Base-by-base conservation (phyloP, 1,284 basidiomycete genomes). In the Rhodotorula glutinis region DNA sequence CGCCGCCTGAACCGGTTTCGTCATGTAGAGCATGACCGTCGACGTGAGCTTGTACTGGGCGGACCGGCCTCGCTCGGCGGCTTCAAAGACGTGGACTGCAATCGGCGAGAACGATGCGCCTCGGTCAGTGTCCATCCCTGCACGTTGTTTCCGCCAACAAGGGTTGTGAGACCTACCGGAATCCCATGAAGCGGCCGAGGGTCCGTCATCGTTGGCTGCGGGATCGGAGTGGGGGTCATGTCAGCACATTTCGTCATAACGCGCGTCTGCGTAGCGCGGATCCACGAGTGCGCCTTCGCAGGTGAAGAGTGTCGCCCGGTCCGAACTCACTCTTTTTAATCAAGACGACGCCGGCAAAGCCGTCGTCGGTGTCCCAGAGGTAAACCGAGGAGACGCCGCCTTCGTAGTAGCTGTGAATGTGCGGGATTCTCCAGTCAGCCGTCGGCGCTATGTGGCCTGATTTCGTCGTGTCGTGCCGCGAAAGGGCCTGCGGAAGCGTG, bases 21-120 rank as follows among this genome's bases (percentile, higher is more conserved):
- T 87, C 56, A 98, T 85, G 69, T 93, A 89, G n/a, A 99, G 86
- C 91, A 98, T 97, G 70, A 98, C 86, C 3, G 96, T 98, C 49
- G 91, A 93, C 1, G 95, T 98, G 66, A 99, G 84, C 81, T 98
- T 98, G 82, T 98, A 98, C 77, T 91, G 91, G 4, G 95, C 92
- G 74, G 89, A 87, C 54, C 93, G 84, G 11, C 92, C 92, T 56
- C 92, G 86, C 78, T 97, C 93, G 38, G 85, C 84, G 4, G 90
- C 87, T 79, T 98, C 96, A 76, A 99, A 98, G 53, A 98, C 95
- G 78, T 99, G 96, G 68, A 99, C 91, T 67, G 64, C 23, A 19
- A 14, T 44, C 41, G 46, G 30, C n/a, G 41, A 30, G 27, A 13
- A 9, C 44, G 4, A 33, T 33, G 7, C 43, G 13, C 7, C 47